These are phyloP conservation scores for Colletotrichum siamense DNA, from an alignment of 2,329 filamentous ascomycete species.

Conservation along the genomic window DNA sequence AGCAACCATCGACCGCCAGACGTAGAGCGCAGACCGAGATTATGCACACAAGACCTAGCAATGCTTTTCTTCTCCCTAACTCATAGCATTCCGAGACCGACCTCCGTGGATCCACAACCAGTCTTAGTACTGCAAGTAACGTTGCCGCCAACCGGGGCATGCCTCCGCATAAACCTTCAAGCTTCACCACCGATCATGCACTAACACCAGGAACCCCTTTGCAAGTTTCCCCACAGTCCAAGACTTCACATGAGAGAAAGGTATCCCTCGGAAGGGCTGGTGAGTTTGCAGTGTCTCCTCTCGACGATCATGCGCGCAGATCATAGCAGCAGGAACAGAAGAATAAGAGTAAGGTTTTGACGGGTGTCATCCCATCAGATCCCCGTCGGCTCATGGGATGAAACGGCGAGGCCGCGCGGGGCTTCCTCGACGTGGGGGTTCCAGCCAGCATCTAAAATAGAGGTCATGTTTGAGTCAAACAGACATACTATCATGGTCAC, in stretches of 20 bases:
- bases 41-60: background rate
- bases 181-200: background rate
- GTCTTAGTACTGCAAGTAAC: background rate
- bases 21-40: background rate
- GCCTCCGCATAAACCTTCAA: background rate
- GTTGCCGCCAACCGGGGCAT: background rate
- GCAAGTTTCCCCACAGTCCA: background rate
- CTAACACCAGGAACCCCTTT: background rate
- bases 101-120: background rate
- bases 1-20: background rate
- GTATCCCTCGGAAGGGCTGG: background rate
- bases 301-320: background rate
- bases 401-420: background rate
- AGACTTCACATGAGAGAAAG: background rate
- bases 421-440: background rate
- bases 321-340: background rate
- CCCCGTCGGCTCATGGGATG: background rate
- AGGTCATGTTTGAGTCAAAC: background rate
- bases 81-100: background rate
- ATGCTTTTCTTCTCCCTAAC: background rate
- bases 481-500: background rate
- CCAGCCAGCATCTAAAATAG: background rate
- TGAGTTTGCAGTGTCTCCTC: background rate
- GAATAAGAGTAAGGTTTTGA: background rate
- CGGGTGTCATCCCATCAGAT: background rate